Conservation (phyloP, 2,329 filamentous ascomycete species). For the Ambrosiella xylebori region DNA sequence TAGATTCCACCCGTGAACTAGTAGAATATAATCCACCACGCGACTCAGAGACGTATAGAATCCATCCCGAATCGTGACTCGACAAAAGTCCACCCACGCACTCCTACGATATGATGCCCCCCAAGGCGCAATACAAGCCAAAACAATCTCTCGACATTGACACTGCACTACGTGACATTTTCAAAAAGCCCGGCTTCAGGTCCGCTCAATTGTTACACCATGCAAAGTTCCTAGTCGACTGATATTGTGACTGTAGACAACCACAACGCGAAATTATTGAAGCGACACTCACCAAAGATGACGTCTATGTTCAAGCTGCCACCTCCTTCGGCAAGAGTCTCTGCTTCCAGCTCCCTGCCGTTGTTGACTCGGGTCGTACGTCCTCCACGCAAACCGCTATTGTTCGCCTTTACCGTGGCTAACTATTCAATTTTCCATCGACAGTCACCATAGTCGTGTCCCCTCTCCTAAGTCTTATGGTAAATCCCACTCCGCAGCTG, state of each 20-base stretch:
- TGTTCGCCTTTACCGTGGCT: background rate
- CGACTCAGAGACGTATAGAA: no score
- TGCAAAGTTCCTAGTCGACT: background rate
- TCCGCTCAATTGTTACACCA: background rate
- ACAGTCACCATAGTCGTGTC: constrained; percentile 79
- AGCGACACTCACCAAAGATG: constrained; percentile 62
- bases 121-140: background rate
- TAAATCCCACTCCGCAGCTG: constrained; percentile 20
- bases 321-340: constrained; percentile 85
- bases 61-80: no score
- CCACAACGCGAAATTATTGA: constrained; percentile 76
- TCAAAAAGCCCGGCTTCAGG: background rate
- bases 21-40: no score
- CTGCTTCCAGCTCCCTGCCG: constrained; percentile 81
- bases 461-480: constrained; percentile 78
- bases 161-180: background rate
- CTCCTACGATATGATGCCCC: no score
- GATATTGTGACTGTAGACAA: constrained; percentile 34
- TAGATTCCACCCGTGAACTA: no score
- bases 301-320: constrained; percentile 86
- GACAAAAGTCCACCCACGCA: no score
- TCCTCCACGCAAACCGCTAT: constrained; percentile 14
- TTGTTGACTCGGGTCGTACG: constrained; percentile 71
- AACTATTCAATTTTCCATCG: background rate
- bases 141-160: background rate